Evolutionary conservation across 495 filamentous ascomycete genomes (phyloP).

Genomic region (Penicillium crystallinum): DNA sequence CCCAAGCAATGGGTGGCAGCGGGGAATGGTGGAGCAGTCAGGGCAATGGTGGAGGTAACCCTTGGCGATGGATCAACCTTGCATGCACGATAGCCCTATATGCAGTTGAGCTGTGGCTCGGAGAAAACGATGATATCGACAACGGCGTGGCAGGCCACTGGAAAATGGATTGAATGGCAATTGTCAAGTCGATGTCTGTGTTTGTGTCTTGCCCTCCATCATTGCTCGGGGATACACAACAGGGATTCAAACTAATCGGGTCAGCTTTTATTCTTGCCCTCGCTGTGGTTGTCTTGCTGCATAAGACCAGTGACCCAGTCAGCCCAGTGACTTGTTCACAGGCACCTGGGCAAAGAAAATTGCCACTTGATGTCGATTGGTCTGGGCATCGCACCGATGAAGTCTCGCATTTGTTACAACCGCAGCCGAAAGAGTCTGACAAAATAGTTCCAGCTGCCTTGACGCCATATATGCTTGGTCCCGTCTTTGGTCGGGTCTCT

Average conservation of each 20-base stretch:
- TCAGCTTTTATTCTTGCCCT: neutral
- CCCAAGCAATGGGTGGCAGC: slow-evolving; percentile 50
- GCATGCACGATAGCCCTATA: slow-evolving; percentile 83
- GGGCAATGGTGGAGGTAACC: slow-evolving; percentile 72
- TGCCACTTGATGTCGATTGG: neutral
- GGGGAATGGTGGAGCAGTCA: slow-evolving; percentile 84
- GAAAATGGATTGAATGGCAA: slow-evolving; percentile 72
- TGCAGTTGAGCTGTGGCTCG: slow-evolving; percentile 79
- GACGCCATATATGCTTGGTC: slow-evolving; percentile 1
- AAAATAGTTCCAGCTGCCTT: neutral
- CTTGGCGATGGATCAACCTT: slow-evolving; percentile 92
- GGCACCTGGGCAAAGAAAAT: neutral
- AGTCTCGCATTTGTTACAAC: neutral
- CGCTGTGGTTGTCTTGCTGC: neutral
- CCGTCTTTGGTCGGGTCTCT: neutral
- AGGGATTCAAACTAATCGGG: neutral
- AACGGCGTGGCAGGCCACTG: slow-evolving; percentile 71
- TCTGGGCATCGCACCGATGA: neutral
- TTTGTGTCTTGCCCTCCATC: neutral
- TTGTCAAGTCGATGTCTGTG: neutral
- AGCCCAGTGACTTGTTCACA: neutral
- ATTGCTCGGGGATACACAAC: neutral
- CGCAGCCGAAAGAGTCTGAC: neutral
- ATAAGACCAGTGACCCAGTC: neutral
- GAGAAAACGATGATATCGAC: slow-evolving; percentile 66